phyloP scores from a whole-genome alignment of 164 flowering plant species.

The Aristolochia contorta region DNA sequence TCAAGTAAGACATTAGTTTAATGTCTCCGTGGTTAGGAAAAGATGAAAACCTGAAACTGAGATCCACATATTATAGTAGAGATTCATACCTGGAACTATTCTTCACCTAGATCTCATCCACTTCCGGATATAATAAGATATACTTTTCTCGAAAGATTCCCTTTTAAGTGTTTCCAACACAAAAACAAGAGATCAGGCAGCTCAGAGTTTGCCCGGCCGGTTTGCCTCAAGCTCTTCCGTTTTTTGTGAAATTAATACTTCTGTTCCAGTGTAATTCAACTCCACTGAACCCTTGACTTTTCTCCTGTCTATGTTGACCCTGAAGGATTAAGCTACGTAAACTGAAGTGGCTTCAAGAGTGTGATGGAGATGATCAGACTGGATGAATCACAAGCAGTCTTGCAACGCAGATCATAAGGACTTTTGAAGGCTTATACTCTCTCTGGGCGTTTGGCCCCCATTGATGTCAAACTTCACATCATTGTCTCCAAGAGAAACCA shows the following conservation, averaged over 20 bases:
- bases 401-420: too few species aligned
- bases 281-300: too few species aligned
- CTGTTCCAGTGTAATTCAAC: too few species aligned
- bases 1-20: not conserved
- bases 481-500: not conserved
- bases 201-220: too few species aligned
- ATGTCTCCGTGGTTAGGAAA: not conserved
- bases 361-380: too few species aligned
- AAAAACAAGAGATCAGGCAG: not conserved
- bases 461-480: not conserved
- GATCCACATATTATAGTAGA: not conserved
- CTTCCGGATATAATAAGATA: too few species aligned
- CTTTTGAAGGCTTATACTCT: not conserved
- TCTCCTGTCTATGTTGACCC: too few species aligned
- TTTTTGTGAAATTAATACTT: too few species aligned
- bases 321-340: too few species aligned
- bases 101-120: not conserved
- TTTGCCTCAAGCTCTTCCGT: too few species aligned
- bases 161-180: not conserved
- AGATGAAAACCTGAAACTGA: conserved; percentile 1
- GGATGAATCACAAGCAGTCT: not conserved
- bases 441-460: not conserved
- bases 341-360: too few species aligned
- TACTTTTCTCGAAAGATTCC: too few species aligned
- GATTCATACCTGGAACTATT: not conserved